Base-by-base conservation (phyloP, 1,139 yeast species). In the Geotrichum aggregatum region DNA sequence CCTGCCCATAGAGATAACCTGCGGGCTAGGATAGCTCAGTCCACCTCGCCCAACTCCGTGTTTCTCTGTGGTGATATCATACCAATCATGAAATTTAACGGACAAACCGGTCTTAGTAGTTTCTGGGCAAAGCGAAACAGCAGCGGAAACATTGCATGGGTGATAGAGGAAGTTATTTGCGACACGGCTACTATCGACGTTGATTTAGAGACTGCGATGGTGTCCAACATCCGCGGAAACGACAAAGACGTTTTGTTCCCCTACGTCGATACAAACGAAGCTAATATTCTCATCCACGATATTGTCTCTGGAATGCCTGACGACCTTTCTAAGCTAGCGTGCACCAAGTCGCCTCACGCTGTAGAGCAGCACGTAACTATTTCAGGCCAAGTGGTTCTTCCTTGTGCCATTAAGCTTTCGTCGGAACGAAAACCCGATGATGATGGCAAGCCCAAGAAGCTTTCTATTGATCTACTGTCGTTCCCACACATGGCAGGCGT, bases 401-500 rank as follows among this genome's bases (percentile, higher is more conserved):
- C 56, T 11, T 50, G 54, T 35, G 35, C 50, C 3, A 46, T 46
- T n/a, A 43, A 44, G 28, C 21, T 40, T 6, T 11, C 41, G 8
- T 19, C n/a, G 11, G 21, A 14, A 11, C 28, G 5, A 11, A 42
- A 14, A 26, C 34, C 30, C n/a, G 39, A 44, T 6, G 45, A 41
- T 22, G n/a, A 16, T 16, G 4, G 28, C 21, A 39, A 47, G 18
- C 30, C 10, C 10, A 18, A 39, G 14, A 52, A 38, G n/a, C 19
- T 47, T 36, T 44, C 50, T 5, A 33, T 53, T 13, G 47, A 51
- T 30, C 47, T 54, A 35, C 38, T 60, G 61, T 77, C 92, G 1
- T 67, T 87, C 57, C 96, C 96, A 0, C 87, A 87, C 65, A 87
- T 88, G 62, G 94, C 96, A 0, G 96, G 96, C 33, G 80, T 87